phyloP scores from a whole-genome alignment of 225 moss, liverwort and hornwort species.

The Ulota crispa region DNA sequence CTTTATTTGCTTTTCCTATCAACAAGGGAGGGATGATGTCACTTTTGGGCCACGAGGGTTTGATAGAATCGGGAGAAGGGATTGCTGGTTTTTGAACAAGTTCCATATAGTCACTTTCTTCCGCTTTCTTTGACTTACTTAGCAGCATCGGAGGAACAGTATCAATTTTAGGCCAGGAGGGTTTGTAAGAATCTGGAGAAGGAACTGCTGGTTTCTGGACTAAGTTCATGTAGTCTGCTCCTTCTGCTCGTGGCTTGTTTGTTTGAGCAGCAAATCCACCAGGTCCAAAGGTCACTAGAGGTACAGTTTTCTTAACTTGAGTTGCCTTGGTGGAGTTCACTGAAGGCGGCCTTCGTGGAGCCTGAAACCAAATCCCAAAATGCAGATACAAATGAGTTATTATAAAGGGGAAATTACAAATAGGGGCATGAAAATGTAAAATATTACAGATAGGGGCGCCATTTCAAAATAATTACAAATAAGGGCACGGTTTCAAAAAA shows the following conservation, averaged over 20 bases:
- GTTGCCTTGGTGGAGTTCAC: constrained; percentile 23
- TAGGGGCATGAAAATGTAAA: too few relatives aligned
- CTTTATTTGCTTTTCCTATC: constrained; percentile 37
- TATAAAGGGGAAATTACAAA: too few relatives aligned
- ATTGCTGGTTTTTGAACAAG: constrained; percentile 58
- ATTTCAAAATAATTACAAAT: too few relatives aligned
- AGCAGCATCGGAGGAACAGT: constrained; percentile 55
- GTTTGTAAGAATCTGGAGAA: constrained; percentile 44
- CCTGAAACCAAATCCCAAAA: constrained; percentile 33
- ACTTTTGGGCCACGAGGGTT: constrained; percentile 41
- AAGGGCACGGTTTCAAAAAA: too few relatives aligned
- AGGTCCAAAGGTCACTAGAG: constrained; percentile 55
- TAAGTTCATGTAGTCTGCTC: constrained; percentile 46
- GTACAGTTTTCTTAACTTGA: constrained; percentile 38
- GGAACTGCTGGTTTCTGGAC: constrained; percentile 53
- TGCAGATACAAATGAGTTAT: neutral
- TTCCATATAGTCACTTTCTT: constrained; percentile 35
- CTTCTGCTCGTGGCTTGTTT: constrained; percentile 33
- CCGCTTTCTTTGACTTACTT: constrained; percentile 28
- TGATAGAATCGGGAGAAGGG: constrained; percentile 34
- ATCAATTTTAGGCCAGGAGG: constrained; percentile 54
- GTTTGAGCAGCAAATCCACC: constrained; percentile 40
- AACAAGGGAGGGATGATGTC: constrained; percentile 48
- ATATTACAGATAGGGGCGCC: too few relatives aligned
- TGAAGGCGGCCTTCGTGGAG: constrained; percentile 21